Base-by-base conservation (phyloP, 106 monocot species). In the Dioscorea alata region DNA sequence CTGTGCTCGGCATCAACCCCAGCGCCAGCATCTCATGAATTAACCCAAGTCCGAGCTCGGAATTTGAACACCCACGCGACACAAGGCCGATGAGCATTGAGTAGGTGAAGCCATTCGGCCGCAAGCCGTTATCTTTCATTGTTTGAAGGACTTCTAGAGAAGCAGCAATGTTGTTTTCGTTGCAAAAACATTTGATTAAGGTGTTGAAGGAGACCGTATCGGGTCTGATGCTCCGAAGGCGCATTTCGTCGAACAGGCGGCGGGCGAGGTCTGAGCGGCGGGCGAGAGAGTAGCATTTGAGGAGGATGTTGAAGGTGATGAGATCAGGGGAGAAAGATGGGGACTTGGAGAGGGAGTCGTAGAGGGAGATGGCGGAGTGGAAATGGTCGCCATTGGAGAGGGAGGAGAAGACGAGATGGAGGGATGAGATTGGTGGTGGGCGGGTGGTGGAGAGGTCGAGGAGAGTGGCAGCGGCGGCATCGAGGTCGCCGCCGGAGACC, bases 141-240 rank as follows among this genome's bases (percentile, higher is more conserved):
- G 18, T 59, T 23, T 24, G 23, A 13, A 85, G 59, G 60, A 77
- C 32, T 28, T 60, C 64, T 13, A 76, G 70, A 7, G 73, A 76
- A 35, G 76, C 80, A 22, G 28, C 18, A 19, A 69, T 21, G 51
- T 65, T 52, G 13, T 69, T 64, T 19, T 63, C 24, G 13, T 17
- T 53, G 53, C 73, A 80, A 42, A 70, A 74, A 9, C 76, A 68
- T 59, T 85, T 85, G 62, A 85, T 73, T 33, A 85, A 63, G 33
- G 84, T 85, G 57, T 85, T 85, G 70, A 33, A 80, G 7, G 84
- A 80, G 33, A 81, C 63, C 12, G 50, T 48, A 23, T 63, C 77
- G 4, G 76, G 80, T 13, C 18, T 2, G 17, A 49, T 21, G 28
- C 12, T 33, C 62, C 70, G 50, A 15, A 13, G 2, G 22, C 23